Evolutionary conservation across 2,329 filamentous ascomycete species (phyloP).

Genomic region (Anthostomella pinea): DNA sequence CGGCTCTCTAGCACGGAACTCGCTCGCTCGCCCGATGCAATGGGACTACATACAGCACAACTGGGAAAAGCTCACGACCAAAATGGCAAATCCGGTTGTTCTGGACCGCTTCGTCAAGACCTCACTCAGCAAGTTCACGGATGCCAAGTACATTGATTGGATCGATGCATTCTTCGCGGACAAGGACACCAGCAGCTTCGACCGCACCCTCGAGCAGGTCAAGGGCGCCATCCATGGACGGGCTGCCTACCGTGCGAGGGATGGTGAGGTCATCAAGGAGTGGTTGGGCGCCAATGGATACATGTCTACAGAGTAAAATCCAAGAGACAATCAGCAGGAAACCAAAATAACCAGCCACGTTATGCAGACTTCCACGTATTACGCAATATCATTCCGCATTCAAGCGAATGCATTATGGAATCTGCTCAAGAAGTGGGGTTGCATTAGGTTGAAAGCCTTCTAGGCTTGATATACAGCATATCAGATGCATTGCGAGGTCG

Average conservation of each 20-base stretch:
- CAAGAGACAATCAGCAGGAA: no score
- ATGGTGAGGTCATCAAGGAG: slow-evolving; percentile 68
- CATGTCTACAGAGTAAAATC: no score
- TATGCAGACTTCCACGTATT: no score
- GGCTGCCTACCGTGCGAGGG: slow-evolving; percentile 77
- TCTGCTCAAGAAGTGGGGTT: no score
- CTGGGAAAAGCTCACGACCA: slow-evolving; percentile 71
- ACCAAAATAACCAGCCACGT: no score
- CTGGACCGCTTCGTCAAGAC: slow-evolving; percentile 84
- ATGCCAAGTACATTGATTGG: slow-evolving; percentile 66
- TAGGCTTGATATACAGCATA: no score
- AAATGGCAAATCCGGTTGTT: slow-evolving; percentile 80
- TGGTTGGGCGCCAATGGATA: slow-evolving; percentile 66
- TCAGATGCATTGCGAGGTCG: no score
- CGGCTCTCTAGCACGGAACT: slow-evolving; percentile 69
- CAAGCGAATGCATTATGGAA: no score
- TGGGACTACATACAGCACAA: slow-evolving; percentile 86
- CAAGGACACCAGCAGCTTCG: slow-evolving; percentile 83
- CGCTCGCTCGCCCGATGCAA: slow-evolving; percentile 66
- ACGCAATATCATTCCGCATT: no score
- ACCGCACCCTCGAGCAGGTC: slow-evolving; percentile 80
- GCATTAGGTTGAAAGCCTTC: no score
- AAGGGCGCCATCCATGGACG: slow-evolving; percentile 82
- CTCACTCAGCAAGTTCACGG: slow-evolving; percentile 75
- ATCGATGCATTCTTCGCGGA: slow-evolving; percentile 81